Conservation (phyloP, 163 green algal species). For the Coccomyxa subellipsoidea region DNA sequence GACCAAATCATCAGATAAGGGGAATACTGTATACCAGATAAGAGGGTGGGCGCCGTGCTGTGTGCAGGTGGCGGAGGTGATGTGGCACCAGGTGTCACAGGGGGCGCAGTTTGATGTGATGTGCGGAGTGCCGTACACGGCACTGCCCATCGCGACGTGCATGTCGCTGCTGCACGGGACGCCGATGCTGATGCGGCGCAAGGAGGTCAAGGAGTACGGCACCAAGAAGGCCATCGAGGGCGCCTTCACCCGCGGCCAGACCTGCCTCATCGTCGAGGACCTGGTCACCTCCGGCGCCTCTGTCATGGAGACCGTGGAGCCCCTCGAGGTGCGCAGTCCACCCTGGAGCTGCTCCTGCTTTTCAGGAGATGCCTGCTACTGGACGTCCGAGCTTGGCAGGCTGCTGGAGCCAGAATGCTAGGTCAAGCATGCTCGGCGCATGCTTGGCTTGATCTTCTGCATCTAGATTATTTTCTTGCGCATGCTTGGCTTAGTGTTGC, state of each 20-base stretch:
- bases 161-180: conserved; percentile 88
- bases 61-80: conserved; percentile 81
- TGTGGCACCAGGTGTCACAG: conserved; percentile 82
- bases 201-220: conserved; percentile 98
- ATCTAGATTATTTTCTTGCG: no score
- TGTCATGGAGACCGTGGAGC: conserved; percentile 96
- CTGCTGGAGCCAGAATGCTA: no score
- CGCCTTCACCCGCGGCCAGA: conserved; percentile 82
- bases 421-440: no score
- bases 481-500: no score
- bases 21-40: no score
- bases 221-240: conserved; percentile 97
- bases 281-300: conserved; percentile 94
- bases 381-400: no score
- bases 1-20: no score
- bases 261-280: conserved; percentile 97
- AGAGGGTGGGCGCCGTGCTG: no score
- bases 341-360: no score
- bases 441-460: no score
- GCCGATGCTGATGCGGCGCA: conserved; percentile 97
- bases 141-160: conserved; percentile 96
- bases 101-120: conserved; percentile 89
- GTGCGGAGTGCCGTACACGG: conserved; percentile 99
- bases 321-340: conserved; percentile 70
- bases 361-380: no score